Conservation (phyloP, 2,329 filamentous ascomycete species). For the Davidsoniella neocaledoniae region DNA sequence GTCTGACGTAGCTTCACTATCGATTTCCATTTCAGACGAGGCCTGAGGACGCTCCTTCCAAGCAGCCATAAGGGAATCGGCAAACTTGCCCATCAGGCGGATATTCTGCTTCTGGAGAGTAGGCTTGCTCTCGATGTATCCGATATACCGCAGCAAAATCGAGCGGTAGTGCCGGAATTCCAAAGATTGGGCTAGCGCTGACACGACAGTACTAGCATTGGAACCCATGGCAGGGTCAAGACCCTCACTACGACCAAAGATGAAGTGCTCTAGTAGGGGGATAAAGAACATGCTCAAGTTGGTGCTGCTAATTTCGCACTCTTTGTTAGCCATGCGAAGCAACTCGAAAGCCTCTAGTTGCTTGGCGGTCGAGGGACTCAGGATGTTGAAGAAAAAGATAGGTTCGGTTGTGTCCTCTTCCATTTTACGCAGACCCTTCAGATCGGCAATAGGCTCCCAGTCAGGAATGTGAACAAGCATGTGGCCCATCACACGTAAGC, state of each 20-base stretch:
- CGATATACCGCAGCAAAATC: constrained; percentile 66
- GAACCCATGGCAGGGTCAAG: constrained; percentile 79
- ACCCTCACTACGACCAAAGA: constrained; percentile 61
- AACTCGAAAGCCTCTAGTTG: constrained; percentile 70
- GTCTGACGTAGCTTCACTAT: constrained; percentile 26
- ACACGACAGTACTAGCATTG: constrained; percentile 69
- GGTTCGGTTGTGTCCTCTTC: constrained; percentile 41
- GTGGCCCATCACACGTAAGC: constrained; percentile 61
- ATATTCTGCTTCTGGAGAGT: constrained; percentile 77
- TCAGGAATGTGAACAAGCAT: constrained; percentile 53
- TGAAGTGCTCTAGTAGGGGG: constrained; percentile 83
- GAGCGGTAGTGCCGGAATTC: constrained; percentile 86
- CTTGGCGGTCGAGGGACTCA: constrained; percentile 76
- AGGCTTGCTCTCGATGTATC: constrained; percentile 63
- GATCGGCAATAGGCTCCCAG: constrained; percentile 57
- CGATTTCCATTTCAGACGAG: constrained; percentile 15
- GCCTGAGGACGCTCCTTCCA: constrained; percentile 6
- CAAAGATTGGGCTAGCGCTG: constrained; percentile 54
- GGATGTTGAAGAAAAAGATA: constrained; percentile 82
- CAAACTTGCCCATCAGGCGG: constrained; percentile 61
- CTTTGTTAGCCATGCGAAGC: constrained; percentile 50
- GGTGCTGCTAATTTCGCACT: constrained; percentile 49
- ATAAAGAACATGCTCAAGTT: constrained; percentile 80
- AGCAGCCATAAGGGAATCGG: constrained; percentile 48
- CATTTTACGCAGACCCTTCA: constrained; percentile 46